Percentiles rank a stretch among this genome's conserved stretches.
Conservation (phyloP, 2,329 filamentous ascomycete genomes). For the Epichloe festucae region DNA sequence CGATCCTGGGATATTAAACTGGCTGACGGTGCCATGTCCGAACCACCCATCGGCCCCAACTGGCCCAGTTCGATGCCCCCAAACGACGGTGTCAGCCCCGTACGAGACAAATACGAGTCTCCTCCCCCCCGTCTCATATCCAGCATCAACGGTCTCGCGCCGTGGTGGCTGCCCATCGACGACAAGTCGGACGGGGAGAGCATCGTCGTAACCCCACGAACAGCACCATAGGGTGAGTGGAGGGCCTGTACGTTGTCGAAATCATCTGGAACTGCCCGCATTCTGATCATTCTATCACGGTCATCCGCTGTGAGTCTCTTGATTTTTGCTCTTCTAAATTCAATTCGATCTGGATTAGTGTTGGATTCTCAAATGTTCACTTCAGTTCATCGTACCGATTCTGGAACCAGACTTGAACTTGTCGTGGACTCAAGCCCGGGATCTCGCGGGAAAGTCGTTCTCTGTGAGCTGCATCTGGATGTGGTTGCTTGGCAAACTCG, state of each 20-base stretch:
- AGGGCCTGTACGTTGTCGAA: conserved; percentile 59
- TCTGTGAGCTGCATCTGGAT: conserved; percentile 82
- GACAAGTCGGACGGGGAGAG: conserved; percentile 30
- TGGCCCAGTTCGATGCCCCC: conserved; percentile 53
- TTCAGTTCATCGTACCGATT: conserved; percentile 54
- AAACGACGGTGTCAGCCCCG: conserved; percentile 54
- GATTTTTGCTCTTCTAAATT: conserved; percentile 51
- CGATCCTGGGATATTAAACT: conserved; percentile 42
- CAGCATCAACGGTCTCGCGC: conserved; percentile 55
- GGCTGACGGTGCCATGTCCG: conserved; percentile 45
- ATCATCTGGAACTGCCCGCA: conserved; percentile 56
- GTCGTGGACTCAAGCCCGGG: conserved; percentile 76
- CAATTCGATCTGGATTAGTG: background rate
- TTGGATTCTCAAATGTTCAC: background rate
- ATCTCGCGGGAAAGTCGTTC: conserved; percentile 83
- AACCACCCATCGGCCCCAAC: conserved; percentile 32
- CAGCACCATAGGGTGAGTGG: conserved; percentile 53
- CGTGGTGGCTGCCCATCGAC: conserved; percentile 37
- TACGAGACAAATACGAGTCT: conserved; percentile 54
- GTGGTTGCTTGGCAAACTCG: conserved; percentile 88
- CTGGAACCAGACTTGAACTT: conserved; percentile 98
- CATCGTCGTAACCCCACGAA: conserved; percentile 37
- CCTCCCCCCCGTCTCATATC: conserved; percentile 51
- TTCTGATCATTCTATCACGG: conserved; percentile 58
- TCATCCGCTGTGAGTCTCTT: conserved; percentile 60